phyloP scores from a whole-genome alignment of 148 eudicot species.

The Chenopodium formosanum region DNA sequence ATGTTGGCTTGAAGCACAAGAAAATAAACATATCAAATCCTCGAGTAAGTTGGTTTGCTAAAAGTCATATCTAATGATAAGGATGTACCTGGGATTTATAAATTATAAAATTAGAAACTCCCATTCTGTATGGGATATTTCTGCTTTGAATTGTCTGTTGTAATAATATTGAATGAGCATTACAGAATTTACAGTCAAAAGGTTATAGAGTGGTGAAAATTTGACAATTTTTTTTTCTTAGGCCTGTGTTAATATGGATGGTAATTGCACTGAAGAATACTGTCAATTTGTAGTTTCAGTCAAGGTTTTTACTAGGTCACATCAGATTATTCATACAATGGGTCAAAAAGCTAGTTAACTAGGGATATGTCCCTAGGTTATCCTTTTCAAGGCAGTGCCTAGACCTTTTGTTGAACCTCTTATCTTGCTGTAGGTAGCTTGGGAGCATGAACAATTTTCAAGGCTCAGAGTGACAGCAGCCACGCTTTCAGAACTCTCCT shows the following conservation, averaged over 20 bases:
- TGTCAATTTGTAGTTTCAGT: too few relatives aligned
- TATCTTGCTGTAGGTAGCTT: conserved; percentile 78
- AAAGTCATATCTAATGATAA: background rate
- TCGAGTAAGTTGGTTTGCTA: conserved; percentile 59
- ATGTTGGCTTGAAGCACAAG: conserved; percentile 95
- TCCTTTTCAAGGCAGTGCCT: background rate
- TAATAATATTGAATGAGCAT: background rate
- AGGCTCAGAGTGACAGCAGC: conserved; percentile 92
- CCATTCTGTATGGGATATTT: background rate
- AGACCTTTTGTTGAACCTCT: conserved; percentile 36
- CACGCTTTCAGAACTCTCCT: conserved; percentile 77
- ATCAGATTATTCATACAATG: background rate
- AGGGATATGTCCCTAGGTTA: background rate
- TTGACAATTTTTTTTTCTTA: background rate
- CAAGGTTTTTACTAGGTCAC: too few relatives aligned
- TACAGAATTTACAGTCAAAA: background rate
- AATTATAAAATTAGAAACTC: background rate
- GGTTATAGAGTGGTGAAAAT: background rate
- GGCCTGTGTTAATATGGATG: background rate
- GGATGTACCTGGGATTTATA: background rate
- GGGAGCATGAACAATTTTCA: conserved; percentile 99
- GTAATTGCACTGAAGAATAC: background rate
- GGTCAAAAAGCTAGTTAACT: background rate
- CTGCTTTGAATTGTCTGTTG: conserved; percentile 3
- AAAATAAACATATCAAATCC: conserved; percentile 93